A percentile compares a stretch with the other conserved stretches of the same genome.
These are phyloP conservation scores for Aspergillus eucalypticola DNA, from an alignment of 2,329 filamentous ascomycete species.

Conservation along the genomic window DNA sequence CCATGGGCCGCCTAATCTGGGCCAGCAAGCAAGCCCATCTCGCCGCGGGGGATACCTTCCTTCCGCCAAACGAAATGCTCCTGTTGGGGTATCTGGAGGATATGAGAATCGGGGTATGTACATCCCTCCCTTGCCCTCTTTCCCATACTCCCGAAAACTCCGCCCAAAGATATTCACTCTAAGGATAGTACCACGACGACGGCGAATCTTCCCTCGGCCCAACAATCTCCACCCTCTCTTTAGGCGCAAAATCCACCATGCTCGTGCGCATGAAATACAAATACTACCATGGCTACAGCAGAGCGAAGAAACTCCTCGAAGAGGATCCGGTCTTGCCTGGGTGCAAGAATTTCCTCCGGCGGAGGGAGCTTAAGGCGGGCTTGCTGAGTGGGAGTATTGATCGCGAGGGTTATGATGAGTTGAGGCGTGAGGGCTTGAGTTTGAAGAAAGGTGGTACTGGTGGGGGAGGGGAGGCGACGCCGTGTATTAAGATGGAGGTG, in stretches of 20 bases:
- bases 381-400: conserved; percentile 23
- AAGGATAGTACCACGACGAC: conserved; percentile 57
- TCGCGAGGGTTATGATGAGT: conserved; percentile 22
- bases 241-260: conserved; percentile 57
- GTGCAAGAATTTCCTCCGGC: conserved; percentile 29
- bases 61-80: conserved; percentile 58
- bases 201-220: conserved; percentile 58
- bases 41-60: conserved; percentile 22
- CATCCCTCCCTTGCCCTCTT: neutral
- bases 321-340: conserved; percentile 36
- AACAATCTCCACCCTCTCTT: conserved; percentile 56
- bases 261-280: conserved; percentile 56
- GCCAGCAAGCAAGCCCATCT: conserved; percentile 47
- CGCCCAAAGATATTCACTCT: neutral
- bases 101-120: conserved; percentile 53
- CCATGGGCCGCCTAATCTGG: conserved; percentile 56
- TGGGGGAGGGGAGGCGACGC: conserved; percentile 30
- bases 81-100: conserved; percentile 57
- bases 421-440: conserved; percentile 24
- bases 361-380: conserved; percentile 26
- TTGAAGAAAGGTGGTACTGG: conserved; percentile 26
- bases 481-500: conserved; percentile 48
- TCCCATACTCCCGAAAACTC: no score
- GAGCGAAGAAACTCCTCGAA: conserved; percentile 18
- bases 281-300: conserved; percentile 41